These are phyloP conservation scores for Cyclotella sp. DNA, from an alignment of 108 stramenopile species.

Conservation along the genomic window DNA sequence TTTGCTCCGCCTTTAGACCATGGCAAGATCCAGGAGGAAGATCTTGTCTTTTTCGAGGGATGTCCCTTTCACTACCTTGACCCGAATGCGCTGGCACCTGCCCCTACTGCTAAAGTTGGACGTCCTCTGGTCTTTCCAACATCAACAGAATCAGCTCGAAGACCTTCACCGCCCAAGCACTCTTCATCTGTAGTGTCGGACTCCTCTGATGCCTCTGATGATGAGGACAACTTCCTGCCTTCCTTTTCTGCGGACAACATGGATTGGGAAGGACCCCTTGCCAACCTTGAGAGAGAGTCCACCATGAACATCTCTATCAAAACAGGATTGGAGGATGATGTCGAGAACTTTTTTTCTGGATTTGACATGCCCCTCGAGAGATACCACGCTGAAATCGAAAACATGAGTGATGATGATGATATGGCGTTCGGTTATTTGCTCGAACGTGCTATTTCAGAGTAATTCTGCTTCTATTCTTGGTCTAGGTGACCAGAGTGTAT, in stretches of 20 bases:
- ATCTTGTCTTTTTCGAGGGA: slow-evolving; percentile 58
- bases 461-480: neutral
- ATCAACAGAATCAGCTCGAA: neutral
- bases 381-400: slow-evolving; percentile 51
- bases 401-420: slow-evolving; percentile 53
- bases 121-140: neutral
- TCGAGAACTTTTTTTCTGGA: slow-evolving; percentile 45
- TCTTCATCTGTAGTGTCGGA: slow-evolving; percentile 39
- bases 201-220: slow-evolving; percentile 17
- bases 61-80: slow-evolving; percentile 59
- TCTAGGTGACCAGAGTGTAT: too few species aligned
- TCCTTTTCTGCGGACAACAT: slow-evolving; percentile 30
- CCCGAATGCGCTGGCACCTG: slow-evolving; percentile 20
- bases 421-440: slow-evolving; percentile 53
- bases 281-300: slow-evolving; percentile 8
- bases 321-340: slow-evolving; percentile 29
- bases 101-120: slow-evolving; percentile 5
- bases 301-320: slow-evolving; percentile 14
- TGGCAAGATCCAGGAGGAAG: slow-evolving; percentile 3
- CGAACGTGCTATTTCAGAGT: slow-evolving; percentile 46
- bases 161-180: slow-evolving; percentile 8
- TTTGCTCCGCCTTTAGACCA: neutral
- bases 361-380: slow-evolving; percentile 45
- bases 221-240: slow-evolving; percentile 27
- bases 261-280: slow-evolving; percentile 50